Conservation (phyloP, 176 grass and related monocot species). For the Canna indica region DNA sequence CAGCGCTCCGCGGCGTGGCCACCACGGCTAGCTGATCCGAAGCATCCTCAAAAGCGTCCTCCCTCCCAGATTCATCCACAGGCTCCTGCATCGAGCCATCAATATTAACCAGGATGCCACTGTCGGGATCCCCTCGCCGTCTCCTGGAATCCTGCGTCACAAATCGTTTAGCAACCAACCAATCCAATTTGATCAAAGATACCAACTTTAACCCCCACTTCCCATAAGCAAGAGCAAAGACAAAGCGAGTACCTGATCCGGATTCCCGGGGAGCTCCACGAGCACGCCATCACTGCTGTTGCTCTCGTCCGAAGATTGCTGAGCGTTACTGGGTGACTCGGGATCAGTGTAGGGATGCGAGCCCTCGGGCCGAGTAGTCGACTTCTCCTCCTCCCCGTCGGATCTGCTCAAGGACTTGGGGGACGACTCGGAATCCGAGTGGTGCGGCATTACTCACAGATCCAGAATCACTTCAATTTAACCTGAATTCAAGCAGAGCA, state of each 20-base stretch:
- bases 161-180: slow-evolving; percentile 17
- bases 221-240: not conserved
- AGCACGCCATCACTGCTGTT: slow-evolving; percentile 95
- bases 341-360: slow-evolving; percentile 4
- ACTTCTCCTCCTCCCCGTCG: slow-evolving; percentile 21
- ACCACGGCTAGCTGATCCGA: slow-evolving; percentile 42
- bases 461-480: too few species aligned
- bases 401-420: slow-evolving; percentile 53
- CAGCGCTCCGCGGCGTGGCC: slow-evolving; percentile 24
- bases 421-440: slow-evolving; percentile 75
- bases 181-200: not conserved
- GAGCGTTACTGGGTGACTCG: slow-evolving; percentile 1
- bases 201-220: not conserved
- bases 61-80: slow-evolving; percentile 50
- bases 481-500: too few species aligned
- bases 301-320: slow-evolving; percentile 54
- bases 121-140: slow-evolving; percentile 44
- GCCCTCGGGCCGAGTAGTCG: slow-evolving; percentile 21
- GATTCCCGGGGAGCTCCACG: slow-evolving; percentile 76
- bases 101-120: slow-evolving; percentile 71
- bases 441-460: slow-evolving; percentile 44
- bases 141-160: slow-evolving; percentile 40
- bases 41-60: slow-evolving; percentile 87
- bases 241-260: slow-evolving; percentile 20
- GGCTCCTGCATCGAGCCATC: slow-evolving; percentile 39